Evolutionary conservation across 2,329 filamentous ascomycete genomes (phyloP).

Genomic region (Cryphonectria carpinicola): DNA sequence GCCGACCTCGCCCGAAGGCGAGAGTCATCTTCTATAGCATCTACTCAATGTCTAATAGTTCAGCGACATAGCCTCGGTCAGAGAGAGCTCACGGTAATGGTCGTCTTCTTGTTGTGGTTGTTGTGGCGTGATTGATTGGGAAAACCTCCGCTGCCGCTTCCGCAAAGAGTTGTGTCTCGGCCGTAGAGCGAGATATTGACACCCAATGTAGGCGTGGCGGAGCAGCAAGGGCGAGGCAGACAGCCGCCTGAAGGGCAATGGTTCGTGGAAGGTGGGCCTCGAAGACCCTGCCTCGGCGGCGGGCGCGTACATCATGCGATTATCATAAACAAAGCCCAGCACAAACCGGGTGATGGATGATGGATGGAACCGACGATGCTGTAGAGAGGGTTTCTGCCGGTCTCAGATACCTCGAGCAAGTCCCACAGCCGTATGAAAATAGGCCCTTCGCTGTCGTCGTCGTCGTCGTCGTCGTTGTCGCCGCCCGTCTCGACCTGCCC

Average conservation of each 20-base stretch:
- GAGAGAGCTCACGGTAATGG: background rate
- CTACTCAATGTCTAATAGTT: slow-evolving; percentile 9
- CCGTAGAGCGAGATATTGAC: slow-evolving; percentile 17
- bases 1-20: slow-evolving; percentile 19
- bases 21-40: slow-evolving; percentile 25
- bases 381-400: background rate
- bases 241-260: slow-evolving; percentile 6
- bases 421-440: background rate
- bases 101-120: background rate
- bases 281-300: slow-evolving; percentile 6
- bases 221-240: slow-evolving; percentile 15
- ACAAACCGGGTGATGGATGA: background rate
- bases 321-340: slow-evolving; percentile 12
- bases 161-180: slow-evolving; percentile 25
- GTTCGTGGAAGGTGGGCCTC: slow-evolving; percentile 7
- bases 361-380: background rate
- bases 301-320: slow-evolving; percentile 8
- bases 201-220: slow-evolving; percentile 15
- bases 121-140: slow-evolving; percentile 12
- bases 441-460: background rate
- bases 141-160: slow-evolving; percentile 9
- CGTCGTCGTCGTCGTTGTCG: background rate
- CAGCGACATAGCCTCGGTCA: slow-evolving; percentile 13
- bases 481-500: background rate
- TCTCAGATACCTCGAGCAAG: background rate